phyloP scores from a whole-genome alignment of 441 rosid genomes.

The Gossypium davidsonii region DNA sequence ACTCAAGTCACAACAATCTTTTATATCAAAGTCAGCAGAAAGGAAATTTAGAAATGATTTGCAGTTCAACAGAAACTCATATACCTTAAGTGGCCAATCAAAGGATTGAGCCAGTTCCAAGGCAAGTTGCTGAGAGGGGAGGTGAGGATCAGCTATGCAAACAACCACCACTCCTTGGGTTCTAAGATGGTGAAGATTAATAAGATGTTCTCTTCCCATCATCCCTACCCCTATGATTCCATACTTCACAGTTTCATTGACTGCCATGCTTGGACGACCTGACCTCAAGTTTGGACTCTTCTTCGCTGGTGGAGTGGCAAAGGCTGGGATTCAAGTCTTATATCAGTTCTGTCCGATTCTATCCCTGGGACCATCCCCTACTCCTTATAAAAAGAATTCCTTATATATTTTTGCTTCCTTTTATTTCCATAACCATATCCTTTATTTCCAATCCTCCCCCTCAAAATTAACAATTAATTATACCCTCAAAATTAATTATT shows the following conservation, averaged over 20 bases:
- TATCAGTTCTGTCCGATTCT: not conserved
- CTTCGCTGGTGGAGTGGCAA: not conserved
- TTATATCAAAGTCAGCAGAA: not conserved
- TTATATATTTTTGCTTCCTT: not conserved
- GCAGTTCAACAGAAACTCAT: not conserved
- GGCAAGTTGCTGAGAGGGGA: constrained; percentile 61
- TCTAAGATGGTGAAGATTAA: constrained; percentile 76
- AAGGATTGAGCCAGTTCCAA: constrained; percentile 51
- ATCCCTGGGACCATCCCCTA: not conserved
- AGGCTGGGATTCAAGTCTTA: not conserved
- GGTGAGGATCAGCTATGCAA: constrained; percentile 76
- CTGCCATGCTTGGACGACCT: constrained; percentile 22
- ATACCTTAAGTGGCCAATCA: constrained; percentile 58
- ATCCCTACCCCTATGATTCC: constrained; percentile 89
- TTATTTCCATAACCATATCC: too few relatives aligned
- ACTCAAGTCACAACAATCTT: not conserved
- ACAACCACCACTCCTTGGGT: constrained; percentile 57
- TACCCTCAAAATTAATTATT: not conserved
- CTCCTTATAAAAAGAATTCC: not conserved
- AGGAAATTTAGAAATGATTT: not conserved
- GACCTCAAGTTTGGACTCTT: not conserved
- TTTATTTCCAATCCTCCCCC: not conserved
- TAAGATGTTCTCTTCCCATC: constrained; percentile 98
- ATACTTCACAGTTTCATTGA: constrained; percentile 35
- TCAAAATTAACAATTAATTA: not conserved